phyloP scores from a whole-genome alignment of 306 rosid genomes.

The Ormosia emarginata region DNA sequence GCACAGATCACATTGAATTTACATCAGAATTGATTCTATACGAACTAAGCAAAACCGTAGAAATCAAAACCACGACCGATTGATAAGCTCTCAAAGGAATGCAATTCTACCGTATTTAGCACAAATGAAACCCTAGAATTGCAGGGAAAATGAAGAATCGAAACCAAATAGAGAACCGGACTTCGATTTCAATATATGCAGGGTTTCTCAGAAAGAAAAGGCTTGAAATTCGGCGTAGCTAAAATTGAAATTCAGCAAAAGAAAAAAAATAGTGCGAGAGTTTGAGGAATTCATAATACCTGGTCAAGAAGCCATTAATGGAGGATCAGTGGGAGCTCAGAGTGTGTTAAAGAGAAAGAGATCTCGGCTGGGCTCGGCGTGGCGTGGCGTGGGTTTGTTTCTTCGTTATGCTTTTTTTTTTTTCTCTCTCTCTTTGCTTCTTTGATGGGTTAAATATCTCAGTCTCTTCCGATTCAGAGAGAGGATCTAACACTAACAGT shows the following conservation, averaged over 20 bases:
- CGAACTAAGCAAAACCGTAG: slow-evolving; percentile 8
- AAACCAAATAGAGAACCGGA: neutral
- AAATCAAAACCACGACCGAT: neutral
- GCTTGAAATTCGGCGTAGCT: neutral
- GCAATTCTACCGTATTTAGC: slow-evolving; percentile 9
- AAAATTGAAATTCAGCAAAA: neutral
- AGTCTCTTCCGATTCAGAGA: neutral
- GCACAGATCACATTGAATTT: slow-evolving; percentile 19
- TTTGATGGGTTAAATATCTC: neutral
- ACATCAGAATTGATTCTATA: slow-evolving; percentile 25
- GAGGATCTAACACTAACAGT: slow-evolving; percentile 29
- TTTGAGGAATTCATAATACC: slow-evolving; percentile 22
- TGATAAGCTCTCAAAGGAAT: neutral
- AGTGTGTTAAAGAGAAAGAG: slow-evolving; percentile 14
- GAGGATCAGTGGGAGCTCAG: slow-evolving; percentile 18
- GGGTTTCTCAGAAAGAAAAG: neutral
- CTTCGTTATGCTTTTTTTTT: neutral
- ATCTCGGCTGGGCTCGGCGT: neutral
- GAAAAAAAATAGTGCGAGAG: neutral
- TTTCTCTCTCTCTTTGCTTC: neutral
- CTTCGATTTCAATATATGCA: neutral
- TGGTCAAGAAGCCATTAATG: slow-evolving; percentile 40
- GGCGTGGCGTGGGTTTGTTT: neutral
- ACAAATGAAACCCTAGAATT: slow-evolving; percentile 28
- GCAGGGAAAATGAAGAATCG: neutral